Conservation (phyloP, 148 eudicot genomes). For the Rhododendron molle region DNA sequence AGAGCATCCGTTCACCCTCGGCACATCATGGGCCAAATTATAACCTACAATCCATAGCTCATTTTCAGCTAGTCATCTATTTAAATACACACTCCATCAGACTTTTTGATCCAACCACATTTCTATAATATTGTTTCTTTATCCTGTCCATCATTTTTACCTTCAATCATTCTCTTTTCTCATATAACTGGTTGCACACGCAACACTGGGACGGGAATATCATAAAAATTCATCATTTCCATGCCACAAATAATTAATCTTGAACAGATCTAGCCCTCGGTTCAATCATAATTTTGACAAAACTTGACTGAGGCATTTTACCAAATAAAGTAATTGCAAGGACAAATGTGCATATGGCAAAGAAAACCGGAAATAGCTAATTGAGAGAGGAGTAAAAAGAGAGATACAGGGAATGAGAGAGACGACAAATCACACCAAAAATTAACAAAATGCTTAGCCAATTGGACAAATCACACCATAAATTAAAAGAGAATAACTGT, state of each 20-base stretch:
- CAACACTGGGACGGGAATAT: not conserved
- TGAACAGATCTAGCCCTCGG: not conserved
- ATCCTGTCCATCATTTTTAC: not conserved
- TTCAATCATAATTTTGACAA: not conserved
- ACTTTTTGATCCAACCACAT: not conserved
- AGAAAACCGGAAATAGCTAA: not conserved
- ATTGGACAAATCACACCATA: not conserved
- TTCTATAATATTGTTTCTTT: not conserved
- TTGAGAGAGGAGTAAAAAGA: not conserved
- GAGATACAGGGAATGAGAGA: not conserved
- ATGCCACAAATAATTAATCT: not conserved
- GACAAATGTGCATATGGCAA: not conserved
- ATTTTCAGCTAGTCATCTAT: not conserved
- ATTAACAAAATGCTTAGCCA: not conserved
- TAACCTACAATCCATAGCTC: not conserved
- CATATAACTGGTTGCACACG: not conserved
- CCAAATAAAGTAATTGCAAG: not conserved
- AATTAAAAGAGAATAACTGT: not conserved
- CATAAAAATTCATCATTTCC: not conserved
- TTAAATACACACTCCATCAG: not conserved
- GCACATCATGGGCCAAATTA: not conserved
- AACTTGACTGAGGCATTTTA: not conserved
- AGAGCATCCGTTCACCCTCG: not conserved
- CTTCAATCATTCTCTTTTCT: not conserved
- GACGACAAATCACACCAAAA: not conserved